Base-by-base conservation (phyloP, 1,284 basidiomycete genomes). In the Naganishia sp. region DNA sequence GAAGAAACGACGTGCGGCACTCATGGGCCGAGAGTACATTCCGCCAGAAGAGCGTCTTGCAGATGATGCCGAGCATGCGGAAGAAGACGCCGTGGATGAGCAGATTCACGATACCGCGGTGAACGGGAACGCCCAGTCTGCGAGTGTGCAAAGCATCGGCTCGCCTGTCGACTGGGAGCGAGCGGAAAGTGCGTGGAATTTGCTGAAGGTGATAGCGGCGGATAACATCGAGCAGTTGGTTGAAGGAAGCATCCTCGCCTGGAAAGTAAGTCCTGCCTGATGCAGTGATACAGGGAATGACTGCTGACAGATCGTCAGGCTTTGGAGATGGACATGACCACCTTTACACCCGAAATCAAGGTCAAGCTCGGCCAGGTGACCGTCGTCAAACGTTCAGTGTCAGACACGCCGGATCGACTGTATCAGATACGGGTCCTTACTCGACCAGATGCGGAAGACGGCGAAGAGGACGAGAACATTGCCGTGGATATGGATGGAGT, bases 261-360 rank as follows among this genome's bases (percentile, higher is more conserved):
- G 59, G 59, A 61, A 61, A 36, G 59, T 52, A 21, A 61, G 59
- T 36, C 13, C 50, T 33, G 16, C 57, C 31, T 28, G n/a, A 1
- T n/a, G 25, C 4, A 9, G 23, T 23, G 21, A 31, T 10, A 6
- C 18, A 16, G 5, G 15, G 50, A 16, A 16, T 31, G 5, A 23
- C n/a, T 5, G 36, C 21, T 18, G 23, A 25, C 23, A 15, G 11
- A 18, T 39, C n/a, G 31, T 2, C 48, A 66, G 65, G 57, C 55
- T 3, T 46, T 66, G 21, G 56, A 66, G 33, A 60, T 66, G 65
- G 57, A 66, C 28, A 49, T 66, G 11, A n/a, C 57, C 10, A 66
- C 65, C 3, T 66, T 66, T 21, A 60, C 65, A 23, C 65, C 65
- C 7, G 65, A 66, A 43, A 39, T 66, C 16, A 61, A 54, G 45